Percentiles rank a stretch among this genome's conserved stretches.
These are phyloP conservation scores for Carex parvula DNA, from an alignment of 176 grass and related monocot genomes.

Conservation along the genomic window DNA sequence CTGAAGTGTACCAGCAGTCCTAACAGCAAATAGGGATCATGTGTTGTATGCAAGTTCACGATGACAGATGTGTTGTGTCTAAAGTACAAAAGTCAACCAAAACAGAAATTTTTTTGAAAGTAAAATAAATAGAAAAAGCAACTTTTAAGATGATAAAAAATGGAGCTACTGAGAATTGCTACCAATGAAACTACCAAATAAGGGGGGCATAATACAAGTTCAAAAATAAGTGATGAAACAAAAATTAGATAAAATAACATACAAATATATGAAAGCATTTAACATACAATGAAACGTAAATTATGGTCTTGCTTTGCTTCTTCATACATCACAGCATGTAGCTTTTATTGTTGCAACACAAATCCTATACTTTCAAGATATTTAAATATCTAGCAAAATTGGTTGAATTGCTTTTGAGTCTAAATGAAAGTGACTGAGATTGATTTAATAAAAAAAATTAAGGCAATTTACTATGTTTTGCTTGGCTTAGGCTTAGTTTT, in stretches of 20 bases:
- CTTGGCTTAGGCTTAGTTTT: background rate
- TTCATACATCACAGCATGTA: conserved; percentile 67
- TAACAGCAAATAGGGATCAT: no score
- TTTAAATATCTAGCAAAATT: background rate
- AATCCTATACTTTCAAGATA: background rate
- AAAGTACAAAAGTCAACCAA: no score
- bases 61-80: no score
- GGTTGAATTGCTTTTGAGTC: background rate
- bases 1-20: no score
- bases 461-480: background rate
- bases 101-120: no score
- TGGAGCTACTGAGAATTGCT: background rate
- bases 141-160: background rate
- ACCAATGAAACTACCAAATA: background rate
- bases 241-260: no score
- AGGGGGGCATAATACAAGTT: background rate
- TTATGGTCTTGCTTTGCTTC: conserved; percentile 56
- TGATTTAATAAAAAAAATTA: background rate
- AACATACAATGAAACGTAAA: conserved; percentile 75
- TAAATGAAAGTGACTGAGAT: background rate
- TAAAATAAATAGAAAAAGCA: no score
- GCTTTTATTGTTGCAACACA: conserved; percentile 34
- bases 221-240: background rate
- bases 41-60: no score
- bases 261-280: background rate